A percentile compares a stretch with the other conserved stretches of the same genome.
These are phyloP conservation scores for Cryptococcus neoformans DNA, from an alignment of 1,284 basidiomycete genomes.

Conservation along the genomic window DNA sequence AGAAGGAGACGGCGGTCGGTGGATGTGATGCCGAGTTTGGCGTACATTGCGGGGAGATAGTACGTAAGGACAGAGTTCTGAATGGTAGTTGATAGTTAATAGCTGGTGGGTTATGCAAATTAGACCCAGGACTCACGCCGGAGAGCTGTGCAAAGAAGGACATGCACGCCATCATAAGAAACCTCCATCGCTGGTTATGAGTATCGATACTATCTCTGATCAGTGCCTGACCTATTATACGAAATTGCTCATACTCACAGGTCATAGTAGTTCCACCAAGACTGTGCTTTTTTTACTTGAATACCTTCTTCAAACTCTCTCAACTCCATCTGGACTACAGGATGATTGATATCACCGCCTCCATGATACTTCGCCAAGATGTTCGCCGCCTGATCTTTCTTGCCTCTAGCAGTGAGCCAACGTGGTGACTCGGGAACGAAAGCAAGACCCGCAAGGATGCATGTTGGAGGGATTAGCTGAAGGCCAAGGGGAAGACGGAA, in stretches of 20 bases:
- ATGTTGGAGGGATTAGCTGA: conserved; percentile 37
- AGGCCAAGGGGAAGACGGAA: conserved; percentile 35
- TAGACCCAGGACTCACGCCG: conserved; percentile 9
- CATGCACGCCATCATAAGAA: conserved; percentile 26
- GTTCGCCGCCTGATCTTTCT: conserved; percentile 17
- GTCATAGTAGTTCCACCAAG: conserved; percentile 52
- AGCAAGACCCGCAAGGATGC: conserved; percentile 21
- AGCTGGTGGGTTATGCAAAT: neutral
- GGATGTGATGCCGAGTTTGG: conserved; percentile 19
- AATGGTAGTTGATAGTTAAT: neutral
- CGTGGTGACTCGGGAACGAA: conserved; percentile 30
- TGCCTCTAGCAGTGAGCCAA: conserved; percentile 19
- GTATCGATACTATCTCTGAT: conserved; percentile 8
- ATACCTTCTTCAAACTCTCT: conserved; percentile 24
- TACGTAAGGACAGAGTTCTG: conserved; percentile 19
- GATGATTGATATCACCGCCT: conserved; percentile 19
- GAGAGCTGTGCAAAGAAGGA: conserved; percentile 24
- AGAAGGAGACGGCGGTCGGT: conserved; percentile 22
- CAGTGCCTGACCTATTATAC: neutral
- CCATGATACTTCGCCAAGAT: conserved; percentile 27
- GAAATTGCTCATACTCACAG: conserved; percentile 3
- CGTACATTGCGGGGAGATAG: conserved; percentile 22
- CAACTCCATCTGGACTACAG: conserved; percentile 23
- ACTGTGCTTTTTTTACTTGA: conserved; percentile 48
- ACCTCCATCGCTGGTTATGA: conserved; percentile 20